Evolutionary conservation across 495 filamentous ascomycete genomes (phyloP).

Genomic region (Daldinia caldariorum): DNA sequence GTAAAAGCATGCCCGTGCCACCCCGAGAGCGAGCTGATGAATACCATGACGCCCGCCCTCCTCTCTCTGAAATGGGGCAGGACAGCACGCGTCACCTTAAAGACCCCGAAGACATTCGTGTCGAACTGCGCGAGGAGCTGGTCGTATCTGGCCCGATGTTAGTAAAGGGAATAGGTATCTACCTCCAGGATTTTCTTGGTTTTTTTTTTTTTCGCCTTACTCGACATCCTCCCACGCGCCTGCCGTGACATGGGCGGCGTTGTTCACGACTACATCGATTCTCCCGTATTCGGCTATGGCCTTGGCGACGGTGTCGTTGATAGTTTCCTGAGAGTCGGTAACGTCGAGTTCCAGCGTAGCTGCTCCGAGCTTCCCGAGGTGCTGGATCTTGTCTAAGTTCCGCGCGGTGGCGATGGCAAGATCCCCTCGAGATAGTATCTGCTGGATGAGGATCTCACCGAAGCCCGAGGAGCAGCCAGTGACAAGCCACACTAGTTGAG

Average conservation of each 20-base stretch:
- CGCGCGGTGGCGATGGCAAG: slow-evolving; percentile 63
- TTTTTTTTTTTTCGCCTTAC: background rate
- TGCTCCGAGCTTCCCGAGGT: slow-evolving; percentile 39
- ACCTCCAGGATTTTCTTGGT: no score
- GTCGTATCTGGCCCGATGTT: background rate
- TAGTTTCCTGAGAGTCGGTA: background rate
- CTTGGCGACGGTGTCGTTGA: background rate
- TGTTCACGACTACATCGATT: background rate
- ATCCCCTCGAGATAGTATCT: slow-evolving; percentile 58
- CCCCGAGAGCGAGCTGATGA: slow-evolving; percentile 58
- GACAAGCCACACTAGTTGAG: slow-evolving; percentile 58
- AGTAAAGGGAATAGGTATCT: background rate
- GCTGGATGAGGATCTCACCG: slow-evolving; percentile 54
- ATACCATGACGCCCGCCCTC: slow-evolving; percentile 55
- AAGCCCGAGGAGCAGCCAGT: slow-evolving; percentile 62
- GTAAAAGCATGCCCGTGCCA: slow-evolving; percentile 50
- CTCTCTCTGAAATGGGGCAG: slow-evolving; percentile 60
- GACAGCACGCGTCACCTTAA: slow-evolving; percentile 51
- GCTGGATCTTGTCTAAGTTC: slow-evolving; percentile 49
- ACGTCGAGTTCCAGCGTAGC: background rate
- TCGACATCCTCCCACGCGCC: background rate
- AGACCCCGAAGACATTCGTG: background rate
- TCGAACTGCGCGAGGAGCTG: background rate
- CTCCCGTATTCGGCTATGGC: background rate
- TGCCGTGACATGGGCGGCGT: background rate